Base-by-base conservation (phyloP, 352 stramenopile genomes). In the Globisporangium megalacanthum region DNA sequence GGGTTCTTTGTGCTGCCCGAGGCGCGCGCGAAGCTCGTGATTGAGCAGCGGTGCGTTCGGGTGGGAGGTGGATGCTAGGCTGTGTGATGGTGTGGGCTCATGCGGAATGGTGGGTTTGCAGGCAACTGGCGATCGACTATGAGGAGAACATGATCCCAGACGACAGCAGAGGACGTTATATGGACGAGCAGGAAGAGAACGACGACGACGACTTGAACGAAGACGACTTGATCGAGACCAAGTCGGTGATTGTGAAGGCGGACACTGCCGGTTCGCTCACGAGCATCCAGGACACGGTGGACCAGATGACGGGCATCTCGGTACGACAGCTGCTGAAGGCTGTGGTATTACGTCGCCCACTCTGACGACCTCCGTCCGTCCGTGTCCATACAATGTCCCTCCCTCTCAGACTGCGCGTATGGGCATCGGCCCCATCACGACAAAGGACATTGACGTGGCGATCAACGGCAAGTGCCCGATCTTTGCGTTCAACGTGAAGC, bases 261-360 rank as follows among this genome's bases (percentile, higher is more conserved):
- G 85, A 94, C 49, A 72, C 70, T 2, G 83, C 81, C 11, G 83
- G 80, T 7, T 90, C 85, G n/a, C 73, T 92, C 45, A 83, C 77
- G 20, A 94, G 77, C 37, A 91, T 94, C 48, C 78, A 90, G 54
- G 84, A 94, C 52, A 92, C 80, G 31, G 82, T 94, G 17, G 82
- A 92, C 56, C 73, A 83, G 58, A 88, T 78, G 78, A 49, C 59
- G 3, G 77, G 74, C 20, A 84, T 81, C 52, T 73, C 74, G 65
- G 75, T 85, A 68, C 22, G 59, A 39, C 35, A 13, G 10, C 35
- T 13, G 35, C 35, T 39, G 35, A 13, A 13, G 35, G 35, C 7
- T 61, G 13, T 42, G n/a, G 33, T 45, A 11, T 7, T 22, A 35
- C 50, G 20, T 14, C 15, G 10, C 29, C 25, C 46, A 46, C 41